Evolutionary conservation across 2,329 filamentous ascomycete species (phyloP).

Genomic region (Davidsoniella neocaledoniae): DNA sequence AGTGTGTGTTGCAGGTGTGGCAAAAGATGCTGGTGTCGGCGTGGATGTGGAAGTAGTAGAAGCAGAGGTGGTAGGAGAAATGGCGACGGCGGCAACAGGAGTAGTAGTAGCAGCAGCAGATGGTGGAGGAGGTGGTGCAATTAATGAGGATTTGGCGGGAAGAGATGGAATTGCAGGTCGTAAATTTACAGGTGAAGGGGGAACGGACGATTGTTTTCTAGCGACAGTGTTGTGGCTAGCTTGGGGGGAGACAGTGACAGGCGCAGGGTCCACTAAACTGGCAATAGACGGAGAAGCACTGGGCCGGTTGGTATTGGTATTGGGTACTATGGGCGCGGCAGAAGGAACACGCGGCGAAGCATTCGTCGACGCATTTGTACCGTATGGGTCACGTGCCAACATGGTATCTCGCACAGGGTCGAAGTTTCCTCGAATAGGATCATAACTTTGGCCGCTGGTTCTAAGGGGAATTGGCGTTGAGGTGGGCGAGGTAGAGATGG

Average conservation of each 20-base stretch:
- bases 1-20: not conserved
- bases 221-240: not conserved
- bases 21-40: not conserved
- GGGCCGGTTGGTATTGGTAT: slow-evolving; percentile 45
- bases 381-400: slow-evolving; percentile 31
- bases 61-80: not conserved
- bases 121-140: not conserved
- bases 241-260: slow-evolving; percentile 22
- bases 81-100: not conserved
- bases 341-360: slow-evolving; percentile 31
- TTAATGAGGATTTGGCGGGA: slow-evolving; percentile 18
- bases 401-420: slow-evolving; percentile 48
- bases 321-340: slow-evolving; percentile 17
- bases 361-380: slow-evolving; percentile 24
- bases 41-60: not conserved
- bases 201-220: not conserved
- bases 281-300: slow-evolving; percentile 84
- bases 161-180: slow-evolving; percentile 18
- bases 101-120: not conserved
- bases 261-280: slow-evolving; percentile 61
- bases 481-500: slow-evolving; percentile 26
- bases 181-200: not conserved
- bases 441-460: slow-evolving; percentile 69
- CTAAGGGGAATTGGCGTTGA: slow-evolving; percentile 30
- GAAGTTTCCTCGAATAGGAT: slow-evolving; percentile 69